Percentiles rank a stretch among this genome's conserved stretches.
phyloP scores from a whole-genome alignment of 257 asterid species.

The Solanum pinnatisectum region DNA sequence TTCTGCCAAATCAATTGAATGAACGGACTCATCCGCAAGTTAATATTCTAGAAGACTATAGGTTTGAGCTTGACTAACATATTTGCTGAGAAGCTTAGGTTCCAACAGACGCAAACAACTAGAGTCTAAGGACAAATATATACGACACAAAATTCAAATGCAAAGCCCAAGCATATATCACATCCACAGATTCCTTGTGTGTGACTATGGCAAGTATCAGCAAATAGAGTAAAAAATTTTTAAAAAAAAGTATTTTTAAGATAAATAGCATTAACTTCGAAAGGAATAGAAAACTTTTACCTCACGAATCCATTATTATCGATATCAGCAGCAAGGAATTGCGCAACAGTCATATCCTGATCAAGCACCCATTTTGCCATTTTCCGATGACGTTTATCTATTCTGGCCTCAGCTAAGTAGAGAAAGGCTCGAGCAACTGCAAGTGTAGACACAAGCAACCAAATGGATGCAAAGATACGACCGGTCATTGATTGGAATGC shows the following conservation, averaged over 20 bases:
- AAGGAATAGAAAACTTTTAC: slow-evolving; percentile 21
- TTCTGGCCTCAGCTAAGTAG: slow-evolving; percentile 91
- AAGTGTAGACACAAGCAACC: slow-evolving; percentile 94
- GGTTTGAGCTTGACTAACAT: neutral
- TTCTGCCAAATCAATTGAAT: neutral
- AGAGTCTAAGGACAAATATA: neutral
- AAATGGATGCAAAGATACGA: slow-evolving; percentile 78
- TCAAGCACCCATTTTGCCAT: slow-evolving; percentile 96
- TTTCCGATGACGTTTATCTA: slow-evolving; percentile 74
- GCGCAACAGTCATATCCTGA: slow-evolving; percentile 88
- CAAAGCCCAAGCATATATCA: neutral
- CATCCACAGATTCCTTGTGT: neutral
- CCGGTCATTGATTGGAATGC: slow-evolving; percentile 72
- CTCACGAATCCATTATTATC: slow-evolving; percentile 85
- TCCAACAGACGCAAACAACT: neutral
- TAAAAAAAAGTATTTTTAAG: neutral
- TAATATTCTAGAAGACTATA: neutral
- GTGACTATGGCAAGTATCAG: neutral
- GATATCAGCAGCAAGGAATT: slow-evolving; percentile 92
- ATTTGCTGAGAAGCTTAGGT: neutral
- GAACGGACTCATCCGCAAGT: neutral
- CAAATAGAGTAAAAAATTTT: neutral
- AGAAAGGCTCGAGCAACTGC: slow-evolving; percentile 98
- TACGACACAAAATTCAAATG: neutral
- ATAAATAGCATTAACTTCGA: neutral